Percentiles rank a stretch among this genome's conserved stretches.
phyloP scores from a whole-genome alignment of 805 yeast species.

The Kodamaea lidongshanica region DNA sequence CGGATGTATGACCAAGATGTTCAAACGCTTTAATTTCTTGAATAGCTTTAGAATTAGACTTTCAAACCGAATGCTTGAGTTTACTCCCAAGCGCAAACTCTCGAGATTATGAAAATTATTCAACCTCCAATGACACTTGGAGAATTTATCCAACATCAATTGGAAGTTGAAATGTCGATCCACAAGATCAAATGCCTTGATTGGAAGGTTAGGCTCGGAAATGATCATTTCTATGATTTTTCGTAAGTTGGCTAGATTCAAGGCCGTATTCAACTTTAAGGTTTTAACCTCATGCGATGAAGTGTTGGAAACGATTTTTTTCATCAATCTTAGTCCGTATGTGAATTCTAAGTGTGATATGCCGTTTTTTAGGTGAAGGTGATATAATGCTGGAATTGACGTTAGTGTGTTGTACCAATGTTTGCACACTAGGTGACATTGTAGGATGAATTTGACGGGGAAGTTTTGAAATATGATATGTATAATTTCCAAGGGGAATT shows the following conservation, averaged over 20 bases:
- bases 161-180: slow-evolving; percentile 23
- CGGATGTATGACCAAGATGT: slow-evolving; percentile 17
- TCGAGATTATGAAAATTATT: slow-evolving; percentile 16
- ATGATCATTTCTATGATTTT: slow-evolving; percentile 24
- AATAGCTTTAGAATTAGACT: slow-evolving; percentile 19
- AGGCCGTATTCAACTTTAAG: slow-evolving; percentile 19
- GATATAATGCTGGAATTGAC: slow-evolving; percentile 23
- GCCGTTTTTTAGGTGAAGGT: slow-evolving; percentile 19
- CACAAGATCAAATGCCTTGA: slow-evolving; percentile 22
- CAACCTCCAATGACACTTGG: slow-evolving; percentile 22
- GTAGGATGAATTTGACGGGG: slow-evolving; percentile 17
- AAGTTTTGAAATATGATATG: slow-evolving; percentile 20
- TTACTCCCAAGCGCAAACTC: slow-evolving; percentile 22
- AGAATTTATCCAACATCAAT: slow-evolving; percentile 18
- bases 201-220: slow-evolving; percentile 16
- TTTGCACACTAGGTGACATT: slow-evolving; percentile 29
- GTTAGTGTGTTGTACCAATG: slow-evolving; percentile 27
- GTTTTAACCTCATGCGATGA: slow-evolving; percentile 14
- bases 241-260: slow-evolving; percentile 14
- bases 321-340: slow-evolving; percentile 24
- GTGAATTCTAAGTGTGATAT: slow-evolving; percentile 24
- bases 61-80: slow-evolving; percentile 18
- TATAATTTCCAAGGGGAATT: slow-evolving; percentile 28
- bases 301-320: slow-evolving; percentile 15
- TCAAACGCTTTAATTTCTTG: slow-evolving; percentile 18